Base-by-base conservation (phyloP, 2,329 filamentous ascomycete genomes). In the Colletotrichum sp. region DNA sequence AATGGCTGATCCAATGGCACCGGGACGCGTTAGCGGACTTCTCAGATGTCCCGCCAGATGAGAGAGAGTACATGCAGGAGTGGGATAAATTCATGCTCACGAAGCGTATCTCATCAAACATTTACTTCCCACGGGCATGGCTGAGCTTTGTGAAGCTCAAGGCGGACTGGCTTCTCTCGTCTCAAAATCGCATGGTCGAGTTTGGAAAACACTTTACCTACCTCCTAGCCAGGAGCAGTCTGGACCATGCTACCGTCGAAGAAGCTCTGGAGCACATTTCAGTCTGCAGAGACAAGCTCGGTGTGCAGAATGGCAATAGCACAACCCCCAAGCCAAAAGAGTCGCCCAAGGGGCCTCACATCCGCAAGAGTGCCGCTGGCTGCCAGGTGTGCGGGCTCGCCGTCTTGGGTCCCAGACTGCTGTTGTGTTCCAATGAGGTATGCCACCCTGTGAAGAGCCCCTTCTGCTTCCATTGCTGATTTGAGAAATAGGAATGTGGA, bases 1-100 rank as follows among this genome's bases (percentile, higher is more conserved):
- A 84, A 26, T 92, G 91, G 91, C 85, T 92, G 9, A 85, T 91
- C 34, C 90, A 91, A 77, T 92, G 92, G 81, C 90, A 92, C 75
- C 87, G 89, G 9, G 89, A 92, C 72, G 89, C 88, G 69, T 88
- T 92, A 70, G 85, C 87, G 32, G 91, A 92, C 77, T 92, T 90
- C 79, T 88, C 87, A 10, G 90, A 92, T 77, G 86, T 92, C 30
- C 88, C 88, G 15, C 80, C 84, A 4, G 84, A 86, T 18, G 90
- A 92, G 79, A 90, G 90, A 80, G 90, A 92, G 76, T 92, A 90
- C 74, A 90, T 92, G 71, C 86, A 87, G 78, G 88, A 90, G 77
- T 92, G 90, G 90, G 90, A 92, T 76, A 85, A 87, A 2, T 91
- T 89, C 78, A 88, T 91, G 63, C 86, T 90, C 10, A 84, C 84